phyloP scores from a whole-genome alignment of 1,139 yeast species.

The Geotrichum carabidarum region DNA sequence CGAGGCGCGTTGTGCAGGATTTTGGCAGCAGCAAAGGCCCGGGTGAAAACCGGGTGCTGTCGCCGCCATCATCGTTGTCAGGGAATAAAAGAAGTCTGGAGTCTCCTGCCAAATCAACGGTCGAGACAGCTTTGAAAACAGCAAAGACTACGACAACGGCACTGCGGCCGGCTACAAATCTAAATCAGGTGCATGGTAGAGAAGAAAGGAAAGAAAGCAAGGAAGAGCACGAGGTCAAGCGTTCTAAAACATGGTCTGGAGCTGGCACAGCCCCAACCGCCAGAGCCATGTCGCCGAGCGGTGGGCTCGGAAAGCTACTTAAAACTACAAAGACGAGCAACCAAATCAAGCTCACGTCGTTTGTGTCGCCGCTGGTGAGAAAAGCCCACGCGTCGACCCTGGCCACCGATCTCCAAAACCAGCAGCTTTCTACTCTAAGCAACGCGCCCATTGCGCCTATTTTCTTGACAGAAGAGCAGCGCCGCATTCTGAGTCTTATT shows the following conservation, averaged over 20 bases:
- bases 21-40: too few relatives aligned
- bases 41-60: too few relatives aligned
- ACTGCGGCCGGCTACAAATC: neutral
- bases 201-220: too few relatives aligned
- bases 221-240: too few relatives aligned
- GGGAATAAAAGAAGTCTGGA: too few relatives aligned
- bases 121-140: neutral
- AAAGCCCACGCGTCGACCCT: conserved; percentile 15
- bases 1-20: conserved; percentile 1
- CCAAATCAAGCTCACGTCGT: conserved; percentile 15
- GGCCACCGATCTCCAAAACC: conserved; percentile 6
- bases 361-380: conserved; percentile 14
- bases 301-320: too few relatives aligned
- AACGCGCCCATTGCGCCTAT: conserved; percentile 12
- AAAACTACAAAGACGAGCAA: too few relatives aligned
- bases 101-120: too few relatives aligned
- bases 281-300: too few relatives aligned
- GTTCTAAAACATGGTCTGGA: neutral
- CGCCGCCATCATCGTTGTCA: too few relatives aligned
- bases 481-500: conserved; percentile 60
- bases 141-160: neutral
- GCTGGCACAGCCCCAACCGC: neutral
- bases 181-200: too few relatives aligned
- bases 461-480: conserved; percentile 64
- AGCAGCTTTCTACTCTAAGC: neutral